A percentile compares a stretch with the other conserved stretches of the same genome.
These are phyloP conservation scores for Eucalyptus urophylla DNA, from an alignment of 345 rosid genomes.

Conservation along the genomic window DNA sequence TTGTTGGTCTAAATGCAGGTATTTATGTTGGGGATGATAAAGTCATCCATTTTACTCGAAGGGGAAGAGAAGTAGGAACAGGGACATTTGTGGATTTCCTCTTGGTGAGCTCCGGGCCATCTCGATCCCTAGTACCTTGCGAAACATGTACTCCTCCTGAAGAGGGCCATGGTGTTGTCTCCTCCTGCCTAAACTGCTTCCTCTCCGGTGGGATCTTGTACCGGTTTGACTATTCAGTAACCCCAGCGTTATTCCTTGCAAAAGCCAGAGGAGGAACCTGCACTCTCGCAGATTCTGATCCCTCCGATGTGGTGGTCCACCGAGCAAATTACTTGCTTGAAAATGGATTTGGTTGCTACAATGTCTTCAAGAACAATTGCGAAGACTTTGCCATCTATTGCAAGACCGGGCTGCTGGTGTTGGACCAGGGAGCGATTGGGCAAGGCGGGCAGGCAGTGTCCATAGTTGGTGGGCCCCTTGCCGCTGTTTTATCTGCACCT, in stretches of 20 bases:
- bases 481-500: constrained; percentile 61
- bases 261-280: constrained; percentile 5
- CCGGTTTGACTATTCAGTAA: neutral
- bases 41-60: constrained; percentile 83
- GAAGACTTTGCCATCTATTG: constrained; percentile 84
- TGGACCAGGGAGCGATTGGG: constrained; percentile 52
- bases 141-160: constrained; percentile 45
- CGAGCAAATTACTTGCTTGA: constrained; percentile 6
- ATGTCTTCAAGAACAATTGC: constrained; percentile 70
- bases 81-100: constrained; percentile 66
- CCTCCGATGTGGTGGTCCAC: constrained; percentile 1
- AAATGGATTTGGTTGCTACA: constrained; percentile 64
- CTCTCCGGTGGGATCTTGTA: neutral
- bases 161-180: constrained; percentile 55
- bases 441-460: constrained; percentile 86
- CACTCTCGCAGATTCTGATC: neutral
- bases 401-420: constrained; percentile 62
- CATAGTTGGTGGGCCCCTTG: constrained; percentile 71
- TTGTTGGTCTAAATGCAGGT: neutral
- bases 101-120: constrained; percentile 67
- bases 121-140: constrained; percentile 36
- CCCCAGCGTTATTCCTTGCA: neutral
- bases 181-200: constrained; percentile 77
- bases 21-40: constrained; percentile 31
- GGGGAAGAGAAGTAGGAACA: constrained; percentile 86